Conservation (phyloP, 192 early-diverging fungal species). For the Radiomyces spectabilis region DNA sequence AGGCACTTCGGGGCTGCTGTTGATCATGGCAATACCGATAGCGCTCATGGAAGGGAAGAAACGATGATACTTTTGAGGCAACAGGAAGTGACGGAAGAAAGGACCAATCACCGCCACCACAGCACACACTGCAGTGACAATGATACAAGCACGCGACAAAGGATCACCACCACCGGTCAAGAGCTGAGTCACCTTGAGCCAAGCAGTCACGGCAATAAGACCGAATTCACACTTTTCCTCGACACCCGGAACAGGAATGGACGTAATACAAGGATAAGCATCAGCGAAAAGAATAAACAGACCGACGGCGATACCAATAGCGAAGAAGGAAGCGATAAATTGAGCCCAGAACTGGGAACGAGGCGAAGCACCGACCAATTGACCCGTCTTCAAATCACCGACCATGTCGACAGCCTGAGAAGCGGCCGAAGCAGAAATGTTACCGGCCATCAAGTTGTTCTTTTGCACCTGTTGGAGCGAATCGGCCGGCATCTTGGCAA, state of each 20-base stretch:
- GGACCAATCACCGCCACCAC: slow-evolving; percentile 29
- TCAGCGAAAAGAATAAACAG: slow-evolving; percentile 52
- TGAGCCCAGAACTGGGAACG: slow-evolving; percentile 60
- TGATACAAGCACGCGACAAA: slow-evolving; percentile 29
- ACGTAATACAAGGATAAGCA: slow-evolving; percentile 57
- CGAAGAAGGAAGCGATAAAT: slow-evolving; percentile 49
- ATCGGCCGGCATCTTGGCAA: slow-evolving; percentile 43
- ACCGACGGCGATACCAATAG: slow-evolving; percentile 47
- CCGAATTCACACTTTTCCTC: slow-evolving; percentile 26
- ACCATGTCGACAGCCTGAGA: slow-evolving; percentile 63
- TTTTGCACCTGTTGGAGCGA: slow-evolving; percentile 32
- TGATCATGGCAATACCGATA: slow-evolving; percentile 46
- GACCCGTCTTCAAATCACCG: slow-evolving; percentile 63
- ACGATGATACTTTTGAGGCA: slow-evolving; percentile 41
- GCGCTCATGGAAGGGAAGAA: slow-evolving; percentile 41
- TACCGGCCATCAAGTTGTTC: slow-evolving; percentile 55
- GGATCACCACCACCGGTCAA: slow-evolving; percentile 33
- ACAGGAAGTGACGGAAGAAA: slow-evolving; percentile 31
- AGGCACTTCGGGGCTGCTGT: slow-evolving; percentile 34
- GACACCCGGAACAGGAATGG: neutral
- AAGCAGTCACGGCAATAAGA: slow-evolving; percentile 24
- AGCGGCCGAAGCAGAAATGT: slow-evolving; percentile 49
- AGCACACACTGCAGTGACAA: slow-evolving; percentile 35
- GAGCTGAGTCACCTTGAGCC: slow-evolving; percentile 31
- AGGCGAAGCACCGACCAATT: slow-evolving; percentile 56